These are phyloP conservation scores for Eucalyptus virginea DNA, from an alignment of 345 rosid genomes.

Conservation along the genomic window DNA sequence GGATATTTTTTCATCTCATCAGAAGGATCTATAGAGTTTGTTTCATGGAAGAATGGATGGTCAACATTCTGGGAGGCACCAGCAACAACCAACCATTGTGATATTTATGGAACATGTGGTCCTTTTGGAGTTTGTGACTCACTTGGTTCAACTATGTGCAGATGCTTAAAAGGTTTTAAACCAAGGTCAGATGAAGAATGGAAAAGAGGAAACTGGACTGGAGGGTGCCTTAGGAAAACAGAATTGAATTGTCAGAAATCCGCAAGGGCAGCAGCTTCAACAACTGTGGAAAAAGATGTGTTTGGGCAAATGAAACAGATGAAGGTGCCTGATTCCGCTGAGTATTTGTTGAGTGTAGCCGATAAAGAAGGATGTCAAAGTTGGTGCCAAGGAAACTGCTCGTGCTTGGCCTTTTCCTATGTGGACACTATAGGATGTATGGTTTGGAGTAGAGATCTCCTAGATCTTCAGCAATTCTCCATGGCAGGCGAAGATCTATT, in stretches of 20 bases:
- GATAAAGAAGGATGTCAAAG: not conserved
- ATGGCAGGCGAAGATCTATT: not conserved
- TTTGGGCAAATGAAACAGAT: not conserved
- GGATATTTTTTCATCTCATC: not conserved
- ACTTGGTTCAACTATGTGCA: not conserved
- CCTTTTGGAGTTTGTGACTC: conserved; percentile 6
- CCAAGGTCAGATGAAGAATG: conserved; percentile 4
- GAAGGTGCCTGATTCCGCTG: not conserved
- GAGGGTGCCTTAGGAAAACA: conserved; percentile 9
- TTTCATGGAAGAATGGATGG: conserved; percentile 5
- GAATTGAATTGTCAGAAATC: not conserved
- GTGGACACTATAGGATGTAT: not conserved
- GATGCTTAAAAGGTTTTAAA: conserved; percentile 19
- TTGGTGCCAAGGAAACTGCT: conserved; percentile 9
- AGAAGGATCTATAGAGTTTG: not conserved
- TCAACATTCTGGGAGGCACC: not conserved
- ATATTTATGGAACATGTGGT: conserved; percentile 12
- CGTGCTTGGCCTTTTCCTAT: not conserved
- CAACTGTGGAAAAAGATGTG: not conserved
- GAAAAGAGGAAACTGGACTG: conserved; percentile 4
- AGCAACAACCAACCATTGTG: conserved; percentile 6
- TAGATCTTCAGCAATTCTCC: not conserved
- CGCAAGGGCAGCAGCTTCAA: not conserved
- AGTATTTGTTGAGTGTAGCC: not conserved
- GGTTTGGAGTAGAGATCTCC: not conserved